These are phyloP conservation scores for Globisporangium cystogenes DNA, from an alignment of 352 stramenopile species.

Conservation along the genomic window DNA sequence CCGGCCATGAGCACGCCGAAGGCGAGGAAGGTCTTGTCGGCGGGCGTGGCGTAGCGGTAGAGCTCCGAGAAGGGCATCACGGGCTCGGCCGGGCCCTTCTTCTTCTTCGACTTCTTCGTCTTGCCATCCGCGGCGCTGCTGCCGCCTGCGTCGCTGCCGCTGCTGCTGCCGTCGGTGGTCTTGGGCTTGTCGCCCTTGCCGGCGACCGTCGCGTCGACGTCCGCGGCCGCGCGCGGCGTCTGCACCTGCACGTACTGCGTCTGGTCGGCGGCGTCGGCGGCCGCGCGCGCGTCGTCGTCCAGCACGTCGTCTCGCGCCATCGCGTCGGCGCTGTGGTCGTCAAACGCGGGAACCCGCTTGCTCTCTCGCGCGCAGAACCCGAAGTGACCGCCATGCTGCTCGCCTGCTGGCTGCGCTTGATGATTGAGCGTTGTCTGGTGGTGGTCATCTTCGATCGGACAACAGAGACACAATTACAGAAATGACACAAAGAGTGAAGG, in stretches of 20 bases:
- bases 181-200: neutral
- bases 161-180: neutral
- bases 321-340: too few species aligned
- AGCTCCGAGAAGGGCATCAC: constrained; percentile 21
- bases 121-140: neutral
- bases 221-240: neutral
- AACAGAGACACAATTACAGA: too few species aligned
- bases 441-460: too few species aligned
- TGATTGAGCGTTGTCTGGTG: too few species aligned
- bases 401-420: too few species aligned
- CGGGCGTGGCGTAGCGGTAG: constrained; percentile 31
- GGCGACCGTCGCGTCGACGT: neutral
- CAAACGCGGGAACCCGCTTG: too few species aligned
- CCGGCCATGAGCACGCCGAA: constrained; percentile 24
- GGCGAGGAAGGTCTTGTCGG: constrained; percentile 23
- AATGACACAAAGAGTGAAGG: too few species aligned
- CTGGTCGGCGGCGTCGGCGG: neutral
- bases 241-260: constrained; percentile 2
- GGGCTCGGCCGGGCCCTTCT: neutral
- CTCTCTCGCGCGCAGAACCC: too few species aligned
- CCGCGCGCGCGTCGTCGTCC: neutral
- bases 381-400: too few species aligned
- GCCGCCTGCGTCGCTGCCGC: neutral
- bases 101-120: neutral
- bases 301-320: neutral